Evolutionary conservation across 257 asterid genomes (phyloP), one percentile per base, ranked within the genome.

Genomic region (Anisodus acutangulus): DNA sequence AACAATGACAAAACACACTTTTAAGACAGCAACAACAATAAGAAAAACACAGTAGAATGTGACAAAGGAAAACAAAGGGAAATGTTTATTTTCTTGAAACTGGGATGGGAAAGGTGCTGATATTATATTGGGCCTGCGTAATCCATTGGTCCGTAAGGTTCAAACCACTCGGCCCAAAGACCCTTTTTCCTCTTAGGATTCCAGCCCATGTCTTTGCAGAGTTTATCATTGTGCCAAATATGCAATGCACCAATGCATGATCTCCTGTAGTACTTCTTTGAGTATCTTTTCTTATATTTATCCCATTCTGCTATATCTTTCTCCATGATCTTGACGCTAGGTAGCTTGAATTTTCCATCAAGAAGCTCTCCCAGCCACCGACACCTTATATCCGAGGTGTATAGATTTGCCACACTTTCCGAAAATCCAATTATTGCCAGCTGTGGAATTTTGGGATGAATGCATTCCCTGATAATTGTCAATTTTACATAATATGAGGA

Each of bases 171-270:
- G 39, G 84, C 67, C 43, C 89, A 81, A 39, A 87, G 83, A 54
- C 91, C 89, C 78, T 78, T 90, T 79, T 92, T 92, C 68, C 92
- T 79, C 45, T 69, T 83, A 3, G 88, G 91, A 26, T 91, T 88
- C 85, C 86, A 85, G n/a, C 92, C 92, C 90, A 92, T 91, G 81
- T 92, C 96, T 81, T 83, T 89, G 57, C 92, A 92, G 51, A 92
- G 81, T 83, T 83, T 90, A 86, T 92, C 94, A 51, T 88, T 87
- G 80, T 86, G 87, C 92, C 93, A 92, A 78, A 91, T 83, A 22
- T 90, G 90, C 66, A 89, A 41, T 16, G 87, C 84, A 19, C 81
- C 92, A 16, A 92, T 57, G 85, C 91, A 87, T 35, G 90, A 83
- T 51, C 90, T 87, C 68, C 82, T 84, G 55, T 85, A 87, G 85